A percentile compares a stretch with the other conserved stretches of the same genome.
These are phyloP conservation scores for Alternaria sp. DNA, from an alignment of 2,329 filamentous ascomycete genomes.

Conservation along the genomic window DNA sequence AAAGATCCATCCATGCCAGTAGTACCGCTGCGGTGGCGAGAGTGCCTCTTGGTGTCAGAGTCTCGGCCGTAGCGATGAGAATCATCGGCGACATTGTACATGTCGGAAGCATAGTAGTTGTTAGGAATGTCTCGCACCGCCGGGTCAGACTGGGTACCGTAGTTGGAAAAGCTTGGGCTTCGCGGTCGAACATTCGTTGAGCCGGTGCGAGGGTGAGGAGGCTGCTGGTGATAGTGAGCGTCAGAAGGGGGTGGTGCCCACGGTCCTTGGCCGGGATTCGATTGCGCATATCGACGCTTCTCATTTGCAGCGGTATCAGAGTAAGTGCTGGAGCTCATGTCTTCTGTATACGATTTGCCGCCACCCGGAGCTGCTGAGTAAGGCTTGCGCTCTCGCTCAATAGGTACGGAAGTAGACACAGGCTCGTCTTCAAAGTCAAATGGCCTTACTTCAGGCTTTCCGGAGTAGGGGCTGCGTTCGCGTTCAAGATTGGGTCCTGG, in stretches of 20 bases:
- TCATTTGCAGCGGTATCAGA: slow-evolving; percentile 36
- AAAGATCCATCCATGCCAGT: slow-evolving; percentile 39
- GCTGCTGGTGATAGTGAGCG: slow-evolving; percentile 31
- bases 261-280: slow-evolving; percentile 43
- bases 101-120: slow-evolving; percentile 44
- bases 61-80: slow-evolving; percentile 43
- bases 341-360: slow-evolving; percentile 64
- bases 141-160: slow-evolving; percentile 48
- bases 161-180: slow-evolving; percentile 49
- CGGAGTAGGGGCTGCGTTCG: slow-evolving; percentile 48
- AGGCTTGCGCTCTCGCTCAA: slow-evolving; percentile 72
- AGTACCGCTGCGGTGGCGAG: slow-evolving; percentile 39
- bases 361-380: slow-evolving; percentile 67
- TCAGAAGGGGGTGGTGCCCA: slow-evolving; percentile 35
- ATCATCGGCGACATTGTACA: slow-evolving; percentile 47
- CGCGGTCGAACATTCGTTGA: slow-evolving; percentile 37
- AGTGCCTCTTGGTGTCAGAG: slow-evolving; percentile 39
- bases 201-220: slow-evolving; percentile 36
- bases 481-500: slow-evolving; percentile 42
- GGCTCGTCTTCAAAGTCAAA: slow-evolving; percentile 49
- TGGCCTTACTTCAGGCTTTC: slow-evolving; percentile 34
- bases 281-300: slow-evolving; percentile 44
- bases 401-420: slow-evolving; percentile 57
- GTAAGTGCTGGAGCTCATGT: slow-evolving; percentile 34
- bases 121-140: slow-evolving; percentile 43